A percentile compares a stretch with the other conserved stretches of the same genome.
These are phyloP conservation scores for Inga leiocalycina DNA, from an alignment of 306 rosid species.

Conservation along the genomic window DNA sequence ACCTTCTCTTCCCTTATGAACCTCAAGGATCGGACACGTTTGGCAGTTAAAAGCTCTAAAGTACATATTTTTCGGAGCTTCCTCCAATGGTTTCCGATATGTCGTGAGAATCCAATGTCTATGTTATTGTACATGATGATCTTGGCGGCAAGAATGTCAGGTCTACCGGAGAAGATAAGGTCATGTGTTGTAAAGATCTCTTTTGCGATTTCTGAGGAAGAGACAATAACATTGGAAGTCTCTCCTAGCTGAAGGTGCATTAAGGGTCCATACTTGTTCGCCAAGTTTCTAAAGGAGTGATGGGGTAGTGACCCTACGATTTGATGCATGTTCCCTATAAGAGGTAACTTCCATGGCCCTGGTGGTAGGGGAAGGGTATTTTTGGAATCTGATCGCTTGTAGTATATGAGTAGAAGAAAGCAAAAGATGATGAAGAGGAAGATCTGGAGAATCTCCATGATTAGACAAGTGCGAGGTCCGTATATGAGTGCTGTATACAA, in stretches of 20 bases:
- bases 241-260: too few species aligned
- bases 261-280: neutral
- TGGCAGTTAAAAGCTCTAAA: neutral
- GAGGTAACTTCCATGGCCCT: neutral
- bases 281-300: neutral
- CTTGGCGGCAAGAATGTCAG: neutral
- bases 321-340: conserved; percentile 24
- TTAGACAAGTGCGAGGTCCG: neutral
- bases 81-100: neutral
- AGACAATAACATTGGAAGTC: neutral
- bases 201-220: neutral
- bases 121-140: neutral
- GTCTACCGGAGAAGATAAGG: neutral
- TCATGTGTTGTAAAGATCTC: conserved; percentile 21
- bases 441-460: neutral
- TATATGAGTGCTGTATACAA: too few species aligned
- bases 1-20: neutral
- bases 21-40: neutral
- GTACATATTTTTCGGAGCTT: neutral
- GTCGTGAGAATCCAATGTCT: neutral
- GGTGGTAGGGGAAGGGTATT: neutral
- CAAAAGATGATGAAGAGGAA: neutral
- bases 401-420: neutral
- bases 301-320: conserved; percentile 4
- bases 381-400: neutral